These are phyloP conservation scores for Gymnopus androsaceus DNA, from an alignment of 1,284 basidiomycete genomes.

Conservation along the genomic window DNA sequence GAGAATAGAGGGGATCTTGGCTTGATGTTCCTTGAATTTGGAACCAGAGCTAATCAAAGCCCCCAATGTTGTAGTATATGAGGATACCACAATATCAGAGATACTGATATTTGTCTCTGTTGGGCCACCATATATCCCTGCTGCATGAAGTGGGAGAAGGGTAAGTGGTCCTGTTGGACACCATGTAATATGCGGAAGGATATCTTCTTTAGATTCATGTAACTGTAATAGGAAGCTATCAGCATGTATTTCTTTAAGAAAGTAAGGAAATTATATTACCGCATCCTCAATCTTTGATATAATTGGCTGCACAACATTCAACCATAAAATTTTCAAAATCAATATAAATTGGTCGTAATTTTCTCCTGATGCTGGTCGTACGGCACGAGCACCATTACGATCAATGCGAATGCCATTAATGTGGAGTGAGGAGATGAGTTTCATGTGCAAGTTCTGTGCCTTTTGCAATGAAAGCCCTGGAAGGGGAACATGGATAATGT, in stretches of 20 bases:
- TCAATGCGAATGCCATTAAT: too few relatives aligned
- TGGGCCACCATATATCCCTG: too few relatives aligned
- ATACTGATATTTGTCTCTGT: too few relatives aligned
- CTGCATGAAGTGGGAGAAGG: too few relatives aligned
- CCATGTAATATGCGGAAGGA: too few relatives aligned
- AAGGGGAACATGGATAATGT: constrained; percentile 13
- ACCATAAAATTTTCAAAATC: not conserved
- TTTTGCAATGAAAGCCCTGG: not conserved
- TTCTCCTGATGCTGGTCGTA: not conserved
- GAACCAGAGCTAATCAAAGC: not conserved
- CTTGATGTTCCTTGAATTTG: too few relatives aligned
- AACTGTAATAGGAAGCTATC: too few relatives aligned
- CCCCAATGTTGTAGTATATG: constrained; percentile 3
- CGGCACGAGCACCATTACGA: not conserved
- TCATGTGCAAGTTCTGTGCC: not conserved
- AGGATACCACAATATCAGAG: constrained; percentile 17
- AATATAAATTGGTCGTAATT: too few relatives aligned
- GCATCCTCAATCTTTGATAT: not conserved
- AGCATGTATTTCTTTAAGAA: too few relatives aligned
- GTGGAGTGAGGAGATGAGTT: not conserved
- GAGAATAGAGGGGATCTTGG: too few relatives aligned
- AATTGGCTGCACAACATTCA: not conserved
- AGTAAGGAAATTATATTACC: too few relatives aligned
- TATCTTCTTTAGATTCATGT: too few relatives aligned
- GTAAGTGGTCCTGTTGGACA: constrained; percentile 15